Base-by-base conservation (phyloP, 1,284 basidiomycete species). In the Marasmius sp. region DNA sequence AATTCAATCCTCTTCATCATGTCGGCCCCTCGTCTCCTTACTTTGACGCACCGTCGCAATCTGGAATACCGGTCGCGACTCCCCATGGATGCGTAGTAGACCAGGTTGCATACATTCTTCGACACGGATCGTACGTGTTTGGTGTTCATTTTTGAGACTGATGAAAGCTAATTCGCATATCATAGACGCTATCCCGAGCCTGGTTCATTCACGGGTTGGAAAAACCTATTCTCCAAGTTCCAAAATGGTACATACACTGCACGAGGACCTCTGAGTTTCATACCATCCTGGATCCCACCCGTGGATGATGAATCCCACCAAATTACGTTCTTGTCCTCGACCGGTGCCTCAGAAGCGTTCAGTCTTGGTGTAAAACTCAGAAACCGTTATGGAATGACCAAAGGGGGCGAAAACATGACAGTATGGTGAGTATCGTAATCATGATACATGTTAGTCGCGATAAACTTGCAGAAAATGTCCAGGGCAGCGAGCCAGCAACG, bases 401-500 rank as follows among this genome's bases (percentile, higher is more conserved):
- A 67, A 12, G 78, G 78, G 6, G 78, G 79, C 5, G 67, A 69
- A 3, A 79, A 79, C 57, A 68, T 80, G 41, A 81, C 79, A 0
- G 72, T 78, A 9, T 81, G 79, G 79, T 80, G 59, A 16, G 68
- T 64, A 27, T 7, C 2, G 27, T 27, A 27, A 27, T 5, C 27
- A 20, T 14, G 27, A n/a, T n/a, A n/a, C 22, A 47, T 18, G 47
- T 62, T 11, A 16, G 18, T 27, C 39, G 5, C 18, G 18, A 27
- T 5, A 27, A 27, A 27, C 27, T 27, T 27, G 5, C 27, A 27
- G 27, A 27, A 27, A 27, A 27, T 27, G 27, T 27, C 5, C 27
- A 81, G 78, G 79, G 66, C 78, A 34, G 79, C 78, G 0, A 65
- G 70, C 1, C 75, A 80, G 66, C 79, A 80, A 61, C 75, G 79